A percentile compares a stretch with the other conserved stretches of the same genome.
phyloP scores from a whole-genome alignment of 2,329 filamentous ascomycete species.

The Fusarium begoniae region DNA sequence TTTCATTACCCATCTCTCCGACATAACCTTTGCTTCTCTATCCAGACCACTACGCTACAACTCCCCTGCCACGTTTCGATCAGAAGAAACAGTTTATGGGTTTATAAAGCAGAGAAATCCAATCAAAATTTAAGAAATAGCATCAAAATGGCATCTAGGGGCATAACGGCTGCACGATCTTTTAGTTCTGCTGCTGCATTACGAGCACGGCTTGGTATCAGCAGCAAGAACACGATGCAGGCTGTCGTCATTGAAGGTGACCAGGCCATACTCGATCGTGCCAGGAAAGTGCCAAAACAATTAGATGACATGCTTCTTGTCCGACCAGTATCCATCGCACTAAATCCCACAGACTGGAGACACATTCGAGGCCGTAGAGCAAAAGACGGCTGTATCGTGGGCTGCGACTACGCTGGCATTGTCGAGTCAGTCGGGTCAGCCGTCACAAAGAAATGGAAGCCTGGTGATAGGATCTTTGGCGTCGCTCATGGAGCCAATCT shows the following conservation, averaged over 20 bases:
- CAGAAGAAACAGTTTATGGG: rapidly evolving
- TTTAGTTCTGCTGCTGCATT: neutral
- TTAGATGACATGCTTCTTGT: neutral
- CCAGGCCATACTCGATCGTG: neutral
- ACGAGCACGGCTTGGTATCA: neutral
- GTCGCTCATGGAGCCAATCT: neutral
- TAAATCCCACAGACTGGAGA: neutral
- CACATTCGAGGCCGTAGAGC: neutral
- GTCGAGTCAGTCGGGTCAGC: neutral
- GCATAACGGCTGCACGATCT: neutral
- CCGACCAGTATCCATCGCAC: neutral
- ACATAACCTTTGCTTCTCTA: neutral
- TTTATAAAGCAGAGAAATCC: rapidly evolving
- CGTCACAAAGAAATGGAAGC: neutral
- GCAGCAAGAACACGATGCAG: neutral
- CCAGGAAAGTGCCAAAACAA: neutral
- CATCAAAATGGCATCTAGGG: neutral
- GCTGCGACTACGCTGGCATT: neutral
- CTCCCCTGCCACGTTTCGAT: rapidly evolving
- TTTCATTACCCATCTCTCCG: neutral
- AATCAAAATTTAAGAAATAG: rapidly evolving
- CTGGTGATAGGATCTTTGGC: neutral
- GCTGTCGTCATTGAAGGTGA: neutral
- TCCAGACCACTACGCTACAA: neutral
- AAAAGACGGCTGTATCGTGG: neutral